Base-by-base conservation (phyloP, 257 asterid genomes). In the Solanum sparsipilum region DNA sequence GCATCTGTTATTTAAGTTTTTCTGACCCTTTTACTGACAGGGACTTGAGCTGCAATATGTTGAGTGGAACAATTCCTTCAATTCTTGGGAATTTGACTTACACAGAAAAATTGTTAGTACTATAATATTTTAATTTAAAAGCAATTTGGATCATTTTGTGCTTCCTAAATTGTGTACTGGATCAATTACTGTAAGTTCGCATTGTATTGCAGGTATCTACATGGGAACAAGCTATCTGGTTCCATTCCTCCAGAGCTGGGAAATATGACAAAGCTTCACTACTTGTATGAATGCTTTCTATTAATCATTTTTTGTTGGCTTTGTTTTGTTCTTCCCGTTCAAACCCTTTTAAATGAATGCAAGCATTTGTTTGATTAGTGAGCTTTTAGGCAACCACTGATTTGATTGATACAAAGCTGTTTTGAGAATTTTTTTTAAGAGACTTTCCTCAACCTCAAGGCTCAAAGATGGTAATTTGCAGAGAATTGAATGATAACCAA, bases 241-340 rank as follows among this genome's bases (percentile, higher is more conserved):
- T 90, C 99, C 29, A 94, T 97, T 84, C 99, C 99, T 36, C 86
- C 99, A 1, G 98, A 97, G 93, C 98, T 97, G 13, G 99, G 99
- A 72, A 96, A 97, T 90, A 97, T 97, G 99, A 85, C 99, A 20
- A 97, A 95, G 88, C 98, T 97, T 48, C 99, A 97, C 90, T 97
- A 96, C 89, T 88, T 97, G 99, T 97, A 93, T 21, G 91, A 32
- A 44, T 25, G 27, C 25, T 48, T 10, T 88, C 25, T 56, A 75
- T 58, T 5, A 29, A 46, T 81, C 7, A 29, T 63, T 35, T 39
- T 41, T 35, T 83, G 63, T 18, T 79, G 6, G 72, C 38, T 29
- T 11, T 52, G 44, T 58, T 20, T 48, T 34, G 58, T 39, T 60
- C 87, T 34, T 84, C 34, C 76, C 32, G 73, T n/a, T 84, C 34